phyloP scores from a whole-genome alignment of 2,329 filamentous ascomycete genomes.

The Alternaria tenuissima region DNA sequence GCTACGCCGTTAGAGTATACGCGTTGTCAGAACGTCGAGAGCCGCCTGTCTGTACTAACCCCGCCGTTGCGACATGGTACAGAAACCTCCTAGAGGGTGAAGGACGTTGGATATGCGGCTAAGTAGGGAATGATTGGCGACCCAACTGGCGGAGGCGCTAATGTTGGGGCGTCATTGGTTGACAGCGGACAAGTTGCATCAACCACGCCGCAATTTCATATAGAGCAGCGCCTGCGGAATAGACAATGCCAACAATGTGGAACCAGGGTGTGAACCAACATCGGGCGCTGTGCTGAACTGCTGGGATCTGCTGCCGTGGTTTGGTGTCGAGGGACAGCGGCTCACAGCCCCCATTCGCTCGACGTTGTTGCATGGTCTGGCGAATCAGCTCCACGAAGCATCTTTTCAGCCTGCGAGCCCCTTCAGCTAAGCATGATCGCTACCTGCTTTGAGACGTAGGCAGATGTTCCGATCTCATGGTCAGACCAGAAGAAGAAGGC shows the following conservation, averaged over 20 bases:
- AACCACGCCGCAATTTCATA: conserved; percentile 28
- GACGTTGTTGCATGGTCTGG: conserved; percentile 13
- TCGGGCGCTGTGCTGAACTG: conserved; percentile 13
- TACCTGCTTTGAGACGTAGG: conserved; percentile 6
- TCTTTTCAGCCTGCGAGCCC: conserved; percentile 10
- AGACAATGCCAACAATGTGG: conserved; percentile 16
- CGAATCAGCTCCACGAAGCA: conserved; percentile 19
- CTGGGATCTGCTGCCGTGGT: conserved; percentile 13
- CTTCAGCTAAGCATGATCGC: conserved; percentile 13
- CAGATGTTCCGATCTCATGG: background rate
- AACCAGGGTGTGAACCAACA: conserved; percentile 16
- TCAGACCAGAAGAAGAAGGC: conserved; percentile 14
- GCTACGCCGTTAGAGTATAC: conserved; percentile 25
- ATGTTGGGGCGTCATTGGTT: conserved; percentile 20
- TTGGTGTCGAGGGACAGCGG: conserved; percentile 5
- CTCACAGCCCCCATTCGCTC: conserved; percentile 12
- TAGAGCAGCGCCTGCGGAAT: conserved; percentile 24
- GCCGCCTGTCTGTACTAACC: conserved; percentile 21
- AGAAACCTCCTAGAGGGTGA: conserved; percentile 21
- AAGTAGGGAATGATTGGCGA: conserved; percentile 19
- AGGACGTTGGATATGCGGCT: conserved; percentile 16
- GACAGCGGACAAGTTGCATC: conserved; percentile 16
- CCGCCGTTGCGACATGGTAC: conserved; percentile 28
- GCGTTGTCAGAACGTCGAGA: conserved; percentile 26
- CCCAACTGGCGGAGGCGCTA: conserved; percentile 25